Evolutionary conservation across 192 early-diverging fungal genomes (phyloP), one percentile per base, ranked within the genome.

Genomic region (Bifiguratus adelaidae): DNA sequence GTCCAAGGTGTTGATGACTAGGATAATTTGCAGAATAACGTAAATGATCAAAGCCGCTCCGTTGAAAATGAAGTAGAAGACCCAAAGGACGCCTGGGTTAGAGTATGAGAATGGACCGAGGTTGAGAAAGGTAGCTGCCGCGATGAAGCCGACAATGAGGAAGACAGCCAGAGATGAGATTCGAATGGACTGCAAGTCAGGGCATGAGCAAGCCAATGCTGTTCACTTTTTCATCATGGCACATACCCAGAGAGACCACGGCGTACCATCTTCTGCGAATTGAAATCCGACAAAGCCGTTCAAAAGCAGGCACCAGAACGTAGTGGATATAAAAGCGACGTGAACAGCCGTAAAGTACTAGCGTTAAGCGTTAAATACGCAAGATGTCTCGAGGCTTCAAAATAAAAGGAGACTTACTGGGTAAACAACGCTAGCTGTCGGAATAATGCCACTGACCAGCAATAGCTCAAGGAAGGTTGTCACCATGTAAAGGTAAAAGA

Each of bases 211-310:
- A 33, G 32, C 32, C 32, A 33, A 33, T 33, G n/a, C 8, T 9
- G 8, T 33, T 33, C 32, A 33, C 32, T 33, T n/a, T 33, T n/a
- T 33, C 13, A 20, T 36, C 2, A 33, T 36, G 34, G 29, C 40
- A 30, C 42, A 56, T 63, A 73, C 65, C 92, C 95, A 97, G 41
- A 98, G 81, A 9, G 95, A 96, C 47, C 79, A 54, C 7, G 88
- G 74, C 2, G 92, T 96, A 50, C 95, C 92, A 62, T 98, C 95
- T 55, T 98, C 91, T 8, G 85, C 79, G 82, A 89, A 98, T 70
- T 95, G 91, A 74, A 93, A 95, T 5, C 89, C 89, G 30, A 98
- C 85, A 64, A 96, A 89, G 25, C 90, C 92, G 63, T 95, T 98
- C 28, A 95, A 64, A 38, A 98, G 75, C 53, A 97, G 60, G 50